Evolutionary conservation across 768 basidiomycete species (phyloP), one percentile per base, ranked within the genome.

Genomic region (Lentinula sp.): DNA sequence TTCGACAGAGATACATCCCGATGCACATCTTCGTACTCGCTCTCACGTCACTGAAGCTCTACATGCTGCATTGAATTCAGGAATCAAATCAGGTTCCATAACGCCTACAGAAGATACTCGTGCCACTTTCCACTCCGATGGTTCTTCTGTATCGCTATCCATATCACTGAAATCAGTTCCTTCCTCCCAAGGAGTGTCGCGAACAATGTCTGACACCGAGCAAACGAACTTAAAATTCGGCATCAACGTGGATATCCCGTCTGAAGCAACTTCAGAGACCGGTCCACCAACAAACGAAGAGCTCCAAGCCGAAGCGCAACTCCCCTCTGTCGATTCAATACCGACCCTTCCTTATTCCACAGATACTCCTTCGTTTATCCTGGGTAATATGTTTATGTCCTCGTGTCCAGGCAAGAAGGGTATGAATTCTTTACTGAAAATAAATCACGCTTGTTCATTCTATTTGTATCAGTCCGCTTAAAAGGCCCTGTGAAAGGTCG

Each of bases 401-500:
- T 94, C 91, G 6, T 98, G 96, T 75, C 95, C 95, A 2, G 95
- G 95, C 4, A 98, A 98, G 74, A 94, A 97, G 81, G 87, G 89
- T 87, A 35, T 9, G 72, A 32, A 42, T 57, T 53, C 56, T n/a
- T 18, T 49, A 20, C 28, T 37, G 51, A 43, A 49, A 12, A 41
- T 49, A n/a, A 64, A 49, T 16, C 41, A 45, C 23, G 28, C 45
- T 53, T 2, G 46, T 55, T 23, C 46, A 60, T 39, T 42, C 35
- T 10, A 15, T 39, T 32, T 36, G 32, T 54, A 36, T 15, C 51
- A 91, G 89, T 91, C 16, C 84, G 91, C 59, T 74, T 91, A 28
- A 78, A 78, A 55, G 91, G 91, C 3, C 88, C 91, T 35, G 81
- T 88, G 9, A 86, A 85, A 68, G 93, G 95, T 3, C 80, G 95